Percentiles rank a stretch among this genome's conserved stretches.
Evolutionary conservation across 1,139 yeast species (phyloP).

Genomic region (Saccharomyces hybrid): DNA sequence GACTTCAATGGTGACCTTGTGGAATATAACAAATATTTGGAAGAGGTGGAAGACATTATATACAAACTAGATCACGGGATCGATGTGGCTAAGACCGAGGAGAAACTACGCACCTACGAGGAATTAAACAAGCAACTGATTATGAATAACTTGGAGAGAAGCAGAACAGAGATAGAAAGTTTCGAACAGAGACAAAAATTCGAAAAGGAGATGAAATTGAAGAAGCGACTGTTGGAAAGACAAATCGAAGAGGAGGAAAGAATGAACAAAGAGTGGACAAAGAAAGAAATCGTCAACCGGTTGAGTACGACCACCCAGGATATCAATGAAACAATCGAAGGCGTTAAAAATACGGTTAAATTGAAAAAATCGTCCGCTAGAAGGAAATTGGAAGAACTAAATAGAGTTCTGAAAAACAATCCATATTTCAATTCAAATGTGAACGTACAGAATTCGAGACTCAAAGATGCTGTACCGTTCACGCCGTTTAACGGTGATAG

Average conservation of each 20-base stretch:
- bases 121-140: conserved; percentile 69
- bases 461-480: conserved; percentile 46
- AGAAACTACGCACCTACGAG: conserved; percentile 61
- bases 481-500: conserved; percentile 94
- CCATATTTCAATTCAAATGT: conserved; percentile 26
- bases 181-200: conserved; percentile 45
- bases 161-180: conserved; percentile 57
- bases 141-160: conserved; percentile 62
- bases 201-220: conserved; percentile 50
- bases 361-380: conserved; percentile 59
- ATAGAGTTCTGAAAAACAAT: conserved; percentile 35
- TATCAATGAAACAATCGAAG: conserved; percentile 43
- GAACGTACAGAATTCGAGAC: conserved; percentile 12
- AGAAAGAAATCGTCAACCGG: conserved; percentile 62
- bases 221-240: conserved; percentile 54
- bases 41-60: conserved; percentile 71
- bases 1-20: conserved; percentile 56
- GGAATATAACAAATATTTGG: conserved; percentile 70
- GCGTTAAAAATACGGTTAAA: conserved; percentile 50
- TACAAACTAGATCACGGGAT: conserved; percentile 66
- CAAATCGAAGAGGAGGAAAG: conserved; percentile 65
- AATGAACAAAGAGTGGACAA: conserved; percentile 49
- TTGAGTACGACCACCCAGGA: conserved; percentile 40
- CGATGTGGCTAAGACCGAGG: conserved; percentile 67
- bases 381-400: conserved; percentile 57